Evolutionary conservation across 2,329 filamentous ascomycete genomes (phyloP).

Genomic region (Beauveria bassiana): DNA sequence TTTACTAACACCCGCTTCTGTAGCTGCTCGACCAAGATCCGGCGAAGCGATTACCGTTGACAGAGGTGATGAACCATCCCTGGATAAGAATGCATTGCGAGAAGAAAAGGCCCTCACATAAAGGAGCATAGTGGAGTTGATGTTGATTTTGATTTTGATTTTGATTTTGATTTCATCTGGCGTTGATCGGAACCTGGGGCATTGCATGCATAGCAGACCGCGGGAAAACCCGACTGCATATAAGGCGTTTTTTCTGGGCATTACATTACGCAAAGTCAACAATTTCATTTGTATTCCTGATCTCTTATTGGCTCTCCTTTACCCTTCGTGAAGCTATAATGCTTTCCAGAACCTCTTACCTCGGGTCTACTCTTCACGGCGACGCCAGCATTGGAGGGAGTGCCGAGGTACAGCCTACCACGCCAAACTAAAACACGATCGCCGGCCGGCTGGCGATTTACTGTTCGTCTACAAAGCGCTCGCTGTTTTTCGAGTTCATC

Average conservation of each 20-base stretch:
- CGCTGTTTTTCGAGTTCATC: too few relatives aligned
- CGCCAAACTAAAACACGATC: too few relatives aligned
- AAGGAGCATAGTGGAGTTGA: not conserved
- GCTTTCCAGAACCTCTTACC: too few relatives aligned
- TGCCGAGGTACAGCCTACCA: too few relatives aligned
- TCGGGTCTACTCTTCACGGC: too few relatives aligned
- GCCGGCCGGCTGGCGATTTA: too few relatives aligned
- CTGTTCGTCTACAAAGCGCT: too few relatives aligned
- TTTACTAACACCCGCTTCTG: not conserved
- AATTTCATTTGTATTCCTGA: not conserved
- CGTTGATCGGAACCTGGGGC: not conserved
- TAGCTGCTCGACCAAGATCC: slow-evolving; percentile 17
- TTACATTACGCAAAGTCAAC: not conserved
- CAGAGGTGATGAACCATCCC: slow-evolving; percentile 16
- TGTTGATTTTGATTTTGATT: not conserved
- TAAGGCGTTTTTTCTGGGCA: not conserved
- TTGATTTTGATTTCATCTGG: not conserved
- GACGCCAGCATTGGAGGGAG: too few relatives aligned
- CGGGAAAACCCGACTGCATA: not conserved
- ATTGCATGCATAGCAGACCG: not conserved
- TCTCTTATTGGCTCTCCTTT: not conserved
- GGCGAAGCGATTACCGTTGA: slow-evolving; percentile 14
- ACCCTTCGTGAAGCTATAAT: too few relatives aligned
- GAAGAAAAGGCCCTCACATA: not conserved
- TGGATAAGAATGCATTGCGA: slow-evolving; percentile 18